Evolutionary conservation across 768 basidiomycete genomes (phyloP).

Genomic region (Hygrocybe punicea): DNA sequence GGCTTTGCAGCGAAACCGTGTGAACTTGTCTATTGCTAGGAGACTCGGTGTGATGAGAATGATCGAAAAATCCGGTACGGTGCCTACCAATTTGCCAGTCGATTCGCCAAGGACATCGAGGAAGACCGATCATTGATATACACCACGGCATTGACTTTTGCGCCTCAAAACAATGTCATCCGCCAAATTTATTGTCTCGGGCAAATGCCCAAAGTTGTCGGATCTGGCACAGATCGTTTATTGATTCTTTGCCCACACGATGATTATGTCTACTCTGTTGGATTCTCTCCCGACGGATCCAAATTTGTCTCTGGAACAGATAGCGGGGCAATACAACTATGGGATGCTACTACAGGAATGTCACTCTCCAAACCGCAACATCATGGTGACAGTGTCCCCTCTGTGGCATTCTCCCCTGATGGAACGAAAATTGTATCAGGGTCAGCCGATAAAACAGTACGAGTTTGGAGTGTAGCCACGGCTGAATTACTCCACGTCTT

Average conservation of each 20-base stretch:
- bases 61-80: no score
- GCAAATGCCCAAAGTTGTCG: not conserved
- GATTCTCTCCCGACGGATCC: slow-evolving; percentile 25
- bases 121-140: not conserved
- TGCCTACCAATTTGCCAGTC: no score
- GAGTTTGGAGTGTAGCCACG: not conserved
- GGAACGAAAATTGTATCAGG: not conserved
- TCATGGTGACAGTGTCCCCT: not conserved
- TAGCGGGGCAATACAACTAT: not conserved
- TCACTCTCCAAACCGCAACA: no score
- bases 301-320: slow-evolving; percentile 18
- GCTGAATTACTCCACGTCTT: not conserved
- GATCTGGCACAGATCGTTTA: not conserved
- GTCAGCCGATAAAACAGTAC: not conserved
- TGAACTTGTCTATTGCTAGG: no score
- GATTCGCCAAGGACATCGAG: no score
- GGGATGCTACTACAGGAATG: not conserved
- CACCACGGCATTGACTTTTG: not conserved
- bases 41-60: no score
- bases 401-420: slow-evolving; percentile 1
- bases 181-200: not conserved
- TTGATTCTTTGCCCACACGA: not conserved
- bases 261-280: slow-evolving; percentile 16
- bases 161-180: not conserved
- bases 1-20: no score